Evolutionary conservation across 2,329 filamentous ascomycete species (phyloP).

Genomic region (Ceratocystis lukuohia): DNA sequence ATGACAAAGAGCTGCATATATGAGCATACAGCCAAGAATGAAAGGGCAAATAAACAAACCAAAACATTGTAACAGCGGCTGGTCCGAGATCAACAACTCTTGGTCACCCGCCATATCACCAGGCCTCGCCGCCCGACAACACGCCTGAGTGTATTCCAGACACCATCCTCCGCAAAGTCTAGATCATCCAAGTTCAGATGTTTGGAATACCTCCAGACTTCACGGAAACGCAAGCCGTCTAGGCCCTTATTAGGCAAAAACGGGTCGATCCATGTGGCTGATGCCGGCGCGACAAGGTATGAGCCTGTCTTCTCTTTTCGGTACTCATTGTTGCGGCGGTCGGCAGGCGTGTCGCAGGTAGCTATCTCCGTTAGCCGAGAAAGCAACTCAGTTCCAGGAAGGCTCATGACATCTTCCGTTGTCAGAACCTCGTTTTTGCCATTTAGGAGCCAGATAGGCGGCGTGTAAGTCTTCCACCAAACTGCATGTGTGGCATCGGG

Average conservation of each 20-base stretch:
- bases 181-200: slow-evolving; percentile 71
- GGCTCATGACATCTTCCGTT: slow-evolving; percentile 62
- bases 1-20: neutral
- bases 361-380: slow-evolving; percentile 44
- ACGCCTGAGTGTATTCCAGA: slow-evolving; percentile 55
- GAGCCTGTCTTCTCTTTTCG: slow-evolving; percentile 49
- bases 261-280: slow-evolving; percentile 54
- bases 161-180: slow-evolving; percentile 63
- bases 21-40: neutral
- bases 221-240: slow-evolving; percentile 48
- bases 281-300: slow-evolving; percentile 60
- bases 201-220: slow-evolving; percentile 53
- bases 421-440: slow-evolving; percentile 59
- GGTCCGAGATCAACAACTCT: slow-evolving; percentile 34
- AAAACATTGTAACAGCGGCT: slow-evolving; percentile 20
- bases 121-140: slow-evolving; percentile 53
- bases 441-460: slow-evolving; percentile 66
- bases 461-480: slow-evolving; percentile 82
- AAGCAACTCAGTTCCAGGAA: slow-evolving; percentile 47
- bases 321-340: slow-evolving; percentile 42
- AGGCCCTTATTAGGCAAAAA: slow-evolving; percentile 47
- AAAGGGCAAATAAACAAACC: slow-evolving; percentile 21
- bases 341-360: slow-evolving; percentile 48
- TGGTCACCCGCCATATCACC: slow-evolving; percentile 51
- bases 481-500: slow-evolving; percentile 54